Conservation (phyloP, 371 early-diverging fungal genomes). For the Mortierella sp. region DNA sequence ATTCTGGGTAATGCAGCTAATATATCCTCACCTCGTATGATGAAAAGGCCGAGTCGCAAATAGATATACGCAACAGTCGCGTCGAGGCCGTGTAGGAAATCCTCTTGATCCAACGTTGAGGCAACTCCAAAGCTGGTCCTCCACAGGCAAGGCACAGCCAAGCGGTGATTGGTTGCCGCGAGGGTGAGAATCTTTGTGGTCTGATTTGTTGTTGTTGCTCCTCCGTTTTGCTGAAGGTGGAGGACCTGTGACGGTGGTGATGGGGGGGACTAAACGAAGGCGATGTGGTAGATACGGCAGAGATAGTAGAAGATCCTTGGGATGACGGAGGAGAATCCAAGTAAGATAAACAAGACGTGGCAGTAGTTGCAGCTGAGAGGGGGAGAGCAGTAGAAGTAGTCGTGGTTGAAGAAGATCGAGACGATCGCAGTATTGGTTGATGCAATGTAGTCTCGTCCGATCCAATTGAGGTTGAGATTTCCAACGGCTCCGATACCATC, state of each 20-base stretch:
- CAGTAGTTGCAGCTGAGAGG: neutral
- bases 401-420: neutral
- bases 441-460: neutral
- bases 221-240: neutral
- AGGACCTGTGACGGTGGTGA: neutral
- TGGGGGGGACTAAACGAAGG: neutral
- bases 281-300: neutral
- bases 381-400: neutral
- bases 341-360: neutral
- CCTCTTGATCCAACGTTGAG: neutral
- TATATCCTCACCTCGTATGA: neutral
- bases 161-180: neutral
- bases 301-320: neutral
- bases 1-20: neutral
- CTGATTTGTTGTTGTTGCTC: neutral
- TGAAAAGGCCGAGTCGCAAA: neutral
- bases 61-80: conserved; percentile 16
- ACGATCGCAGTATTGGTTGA: neutral
- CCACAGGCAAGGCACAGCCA: conserved; percentile 11
- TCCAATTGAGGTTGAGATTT: neutral
- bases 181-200: neutral
- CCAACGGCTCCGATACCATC: neutral
- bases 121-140: conserved; percentile 15
- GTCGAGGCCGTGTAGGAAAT: conserved; percentile 4
- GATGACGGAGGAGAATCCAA: neutral